phyloP scores from a whole-genome alignment of 805 yeast genomes.

The Candida koratica region DNA sequence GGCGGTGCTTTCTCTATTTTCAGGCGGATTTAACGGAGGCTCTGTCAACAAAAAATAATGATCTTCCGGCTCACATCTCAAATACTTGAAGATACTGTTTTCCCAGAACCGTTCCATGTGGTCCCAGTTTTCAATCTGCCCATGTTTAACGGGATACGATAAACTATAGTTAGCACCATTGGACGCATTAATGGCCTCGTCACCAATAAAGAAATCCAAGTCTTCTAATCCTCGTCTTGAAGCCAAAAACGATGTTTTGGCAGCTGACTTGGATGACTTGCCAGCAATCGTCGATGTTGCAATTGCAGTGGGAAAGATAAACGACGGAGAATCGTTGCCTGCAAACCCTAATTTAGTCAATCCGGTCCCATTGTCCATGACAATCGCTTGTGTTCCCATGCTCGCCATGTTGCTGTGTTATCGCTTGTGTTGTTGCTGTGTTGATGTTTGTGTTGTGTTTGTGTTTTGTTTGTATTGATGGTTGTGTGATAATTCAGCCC shows the following conservation, averaged over 20 bases:
- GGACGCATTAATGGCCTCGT: conserved; percentile 90
- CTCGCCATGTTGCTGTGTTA: conserved; percentile 61
- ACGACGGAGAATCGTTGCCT: conserved; percentile 96
- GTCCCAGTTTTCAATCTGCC: conserved; percentile 99
- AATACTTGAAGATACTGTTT: conserved; percentile 89
- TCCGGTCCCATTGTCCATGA: conserved; percentile 99
- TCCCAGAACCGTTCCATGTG: conserved; percentile 99
- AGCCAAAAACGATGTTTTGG: conserved; percentile 36
- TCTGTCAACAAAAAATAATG: conserved; percentile 94
- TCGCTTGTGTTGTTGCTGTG: too few species aligned
- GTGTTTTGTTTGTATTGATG: too few species aligned
- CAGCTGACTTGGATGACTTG: conserved; percentile 40
- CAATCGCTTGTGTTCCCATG: conserved; percentile 85
- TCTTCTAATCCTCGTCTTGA: conserved; percentile 89
- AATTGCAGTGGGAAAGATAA: conserved; percentile 95
- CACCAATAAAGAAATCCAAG: conserved; percentile 90
- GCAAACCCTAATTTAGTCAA: conserved; percentile 96
- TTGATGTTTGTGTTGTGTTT: too few species aligned
- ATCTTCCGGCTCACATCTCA: conserved; percentile 98
- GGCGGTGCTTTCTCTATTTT: conserved; percentile 96
- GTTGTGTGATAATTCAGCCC: too few species aligned
- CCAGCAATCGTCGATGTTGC: conserved; percentile 61
- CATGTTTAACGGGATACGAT: conserved; percentile 92
- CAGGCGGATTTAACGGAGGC: conserved; percentile 99
- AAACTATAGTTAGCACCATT: conserved; percentile 84